phyloP scores from a whole-genome alignment of 306 rosid species.

The Cicer judaicum region DNA sequence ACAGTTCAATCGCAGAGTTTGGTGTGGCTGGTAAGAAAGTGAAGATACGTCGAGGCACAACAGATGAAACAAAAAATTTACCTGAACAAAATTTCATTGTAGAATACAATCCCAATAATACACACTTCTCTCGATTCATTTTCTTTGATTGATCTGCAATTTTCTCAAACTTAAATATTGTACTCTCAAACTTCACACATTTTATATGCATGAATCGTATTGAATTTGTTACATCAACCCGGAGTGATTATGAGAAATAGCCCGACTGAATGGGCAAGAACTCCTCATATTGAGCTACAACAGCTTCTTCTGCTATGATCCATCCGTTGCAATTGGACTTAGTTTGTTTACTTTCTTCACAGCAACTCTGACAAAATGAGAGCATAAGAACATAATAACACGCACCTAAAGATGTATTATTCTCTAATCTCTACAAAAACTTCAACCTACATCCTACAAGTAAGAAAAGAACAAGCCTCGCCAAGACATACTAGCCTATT shows the following conservation, averaged over 20 bases:
- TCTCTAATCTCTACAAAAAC: neutral
- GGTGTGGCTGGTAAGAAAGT: neutral
- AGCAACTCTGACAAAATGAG: conserved; percentile 62
- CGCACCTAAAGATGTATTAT: neutral
- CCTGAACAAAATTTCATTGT: conserved; percentile 20
- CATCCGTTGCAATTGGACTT: conserved; percentile 53
- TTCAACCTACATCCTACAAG: conserved; percentile 3
- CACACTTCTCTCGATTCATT: neutral
- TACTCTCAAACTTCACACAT: neutral
- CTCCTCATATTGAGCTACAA: conserved; percentile 66
- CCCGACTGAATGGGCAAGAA: conserved; percentile 42
- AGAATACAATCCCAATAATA: conserved; percentile 28
- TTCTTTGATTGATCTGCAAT: conserved; percentile 13
- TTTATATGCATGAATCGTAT: conserved; percentile 19
- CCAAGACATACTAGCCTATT: neutral
- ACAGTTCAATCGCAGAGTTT: neutral
- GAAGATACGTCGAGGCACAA: conserved; percentile 5
- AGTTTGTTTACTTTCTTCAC: conserved; percentile 46
- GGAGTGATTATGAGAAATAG: conserved; percentile 44
- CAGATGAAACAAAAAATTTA: conserved; percentile 1
- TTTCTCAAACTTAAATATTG: neutral
- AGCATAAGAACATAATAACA: conserved; percentile 17
- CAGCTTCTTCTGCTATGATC: conserved; percentile 73
- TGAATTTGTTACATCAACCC: neutral
- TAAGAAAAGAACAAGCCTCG: conserved; percentile 23